Base-by-base conservation (phyloP, 1,284 basidiomycete genomes). In the Cerioporus squamosus region DNA sequence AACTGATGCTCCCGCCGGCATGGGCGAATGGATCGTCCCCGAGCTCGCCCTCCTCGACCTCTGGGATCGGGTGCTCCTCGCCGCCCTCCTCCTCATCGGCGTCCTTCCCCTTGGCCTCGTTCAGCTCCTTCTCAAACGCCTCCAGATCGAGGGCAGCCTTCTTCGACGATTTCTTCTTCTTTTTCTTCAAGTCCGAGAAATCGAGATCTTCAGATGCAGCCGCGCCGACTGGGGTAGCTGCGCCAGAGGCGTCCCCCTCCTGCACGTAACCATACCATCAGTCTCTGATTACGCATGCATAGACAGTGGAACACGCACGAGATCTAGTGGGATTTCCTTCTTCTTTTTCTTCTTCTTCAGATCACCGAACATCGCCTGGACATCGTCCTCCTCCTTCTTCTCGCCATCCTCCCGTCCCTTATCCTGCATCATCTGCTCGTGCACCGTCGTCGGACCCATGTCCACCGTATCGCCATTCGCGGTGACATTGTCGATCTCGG, bases 281-380 rank as follows among this genome's bases (percentile, higher is more conserved):
- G 26, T 42, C 15, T 5, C 39, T 24, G 15, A 23, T 40, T 6
- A 5, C 15, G 47, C 20, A 40, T 12, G 26, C 18, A 6, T 44
- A 1, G 17, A 17, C 31, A 2, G 14, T 4, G 17, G 66, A 72
- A 91, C 93, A 79, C 87, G 66, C 72, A 92, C 93, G 55, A 94
- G 77, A 72, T 95, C 93, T 70, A 93, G 81, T 5, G 90, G 90
- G 55, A 94, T 90, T 60, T 93, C 91, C 81, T 94, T 93, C 80
- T 93, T 93, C 78, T 93, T 94, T 75, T 93, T 94, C 76, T 94
- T 95, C 82, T 95, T 95, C 83, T 94, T 94, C 70, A 94, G 71
- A 69, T 93, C 93, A 6, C 88, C 92, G 70, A 95, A 94, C 85
- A 94, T 90, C 51, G 90, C 84, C 68, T 90, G 90, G 69, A 87